Evolutionary conservation across 1,284 basidiomycete species (phyloP), one percentile per base, ranked within the genome.

Genomic region (Trichosporon sp.): DNA sequence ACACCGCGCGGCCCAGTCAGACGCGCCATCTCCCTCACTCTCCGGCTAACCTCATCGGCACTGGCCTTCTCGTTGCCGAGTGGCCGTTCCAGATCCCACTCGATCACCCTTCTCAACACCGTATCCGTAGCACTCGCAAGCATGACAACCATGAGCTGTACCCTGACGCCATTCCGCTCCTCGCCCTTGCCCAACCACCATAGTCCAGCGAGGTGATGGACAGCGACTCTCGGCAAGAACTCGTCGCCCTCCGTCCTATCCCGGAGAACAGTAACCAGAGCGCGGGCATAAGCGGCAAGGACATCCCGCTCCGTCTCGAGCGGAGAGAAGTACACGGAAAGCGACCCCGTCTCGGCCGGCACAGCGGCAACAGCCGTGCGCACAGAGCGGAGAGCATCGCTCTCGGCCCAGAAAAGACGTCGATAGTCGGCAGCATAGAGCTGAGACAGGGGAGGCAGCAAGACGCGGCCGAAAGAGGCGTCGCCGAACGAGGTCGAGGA

Each of bases 401-500:
- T 81, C 88, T 96, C 93, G 68, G 87, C 89, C 92, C 93, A 98
- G 2, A 98, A 82, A 70, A 91, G 88, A 73, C 90, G 90, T 66
- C 96, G 89, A 79, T 94, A 98, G 84, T 98, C 96, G 19, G 86
- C 71, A 1, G 92, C 86, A 80, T 94, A 94, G n/a, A 85, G 82
- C 73, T 83, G 84, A 1, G 92, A 87, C 2, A 90, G 87, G 0
- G 93, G 91, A 0, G 91, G 89, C 5, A 96, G 86, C n/a, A 98
- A 86, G 3, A 94, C 86, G 2, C 88, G 86, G 1, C 89, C 89
- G 80, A 98, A 98, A 0, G 89, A 81, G 0, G 87, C 86, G 78
- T 98, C 90, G 6, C 90, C 90, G 81, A 96, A 96, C 1, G 96
- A 98, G 73, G 96, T 90, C 0, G 93, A 88, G 76, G 95, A 93